Evolutionary conservation across 192 early-diverging fungal genomes (phyloP).

Genomic region (Powellomyces hirtus): DNA sequence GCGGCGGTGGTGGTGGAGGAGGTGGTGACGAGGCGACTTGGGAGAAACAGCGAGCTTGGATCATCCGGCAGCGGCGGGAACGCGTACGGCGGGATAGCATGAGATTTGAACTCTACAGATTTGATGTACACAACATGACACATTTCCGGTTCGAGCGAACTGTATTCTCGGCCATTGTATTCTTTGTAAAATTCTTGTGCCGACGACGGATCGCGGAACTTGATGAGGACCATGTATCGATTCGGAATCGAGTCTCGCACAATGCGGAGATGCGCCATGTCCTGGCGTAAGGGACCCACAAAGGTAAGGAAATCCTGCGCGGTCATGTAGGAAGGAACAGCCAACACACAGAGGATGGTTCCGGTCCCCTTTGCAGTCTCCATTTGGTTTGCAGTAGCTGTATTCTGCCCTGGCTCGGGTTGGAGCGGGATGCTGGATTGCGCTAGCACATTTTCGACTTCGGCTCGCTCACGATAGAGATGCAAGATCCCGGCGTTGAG

Average conservation of each 20-base stretch:
- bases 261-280: conserved; percentile 72
- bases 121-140: conserved; percentile 77
- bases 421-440: not conserved
- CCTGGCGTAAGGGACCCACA: conserved; percentile 64
- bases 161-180: conserved; percentile 85
- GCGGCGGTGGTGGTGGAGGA: not conserved
- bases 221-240: conserved; percentile 83
- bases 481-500: conserved; percentile 62
- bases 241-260: conserved; percentile 75
- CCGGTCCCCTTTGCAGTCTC: conserved; percentile 24
- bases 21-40: not conserved
- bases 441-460: conserved; percentile 31
- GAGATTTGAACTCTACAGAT: conserved; percentile 63
- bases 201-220: conserved; percentile 61
- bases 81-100: conserved; percentile 57
- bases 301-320: conserved; percentile 87
- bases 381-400: not conserved
- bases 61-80: conserved; percentile 43
- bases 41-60: conserved; percentile 26
- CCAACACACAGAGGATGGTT: conserved; percentile 66
- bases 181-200: conserved; percentile 69
- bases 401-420: no score
- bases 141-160: conserved; percentile 68
- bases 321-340: conserved; percentile 86
- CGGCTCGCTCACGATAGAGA: conserved; percentile 57